phyloP scores from a whole-genome alignment of 345 rosid species.

The Bruguiera gymnorhiza region DNA sequence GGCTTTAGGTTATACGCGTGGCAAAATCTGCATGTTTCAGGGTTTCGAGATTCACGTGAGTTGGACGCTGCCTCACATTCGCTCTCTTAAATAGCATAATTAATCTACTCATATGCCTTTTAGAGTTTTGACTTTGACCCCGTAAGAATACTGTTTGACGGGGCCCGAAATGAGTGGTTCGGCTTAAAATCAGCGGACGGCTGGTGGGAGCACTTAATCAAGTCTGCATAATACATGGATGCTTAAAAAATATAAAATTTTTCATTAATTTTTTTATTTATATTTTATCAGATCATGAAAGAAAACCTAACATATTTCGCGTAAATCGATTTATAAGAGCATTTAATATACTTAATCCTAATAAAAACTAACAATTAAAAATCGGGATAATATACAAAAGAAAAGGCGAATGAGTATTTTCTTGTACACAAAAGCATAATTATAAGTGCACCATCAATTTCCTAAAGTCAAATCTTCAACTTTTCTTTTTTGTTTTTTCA shows the following conservation, averaged over 20 bases:
- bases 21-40: background rate
- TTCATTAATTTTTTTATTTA: background rate
- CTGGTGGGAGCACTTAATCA: too few species aligned
- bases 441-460: too few species aligned
- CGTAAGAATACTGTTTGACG: too few species aligned
- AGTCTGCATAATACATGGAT: background rate
- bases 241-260: background rate
- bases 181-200: too few species aligned
- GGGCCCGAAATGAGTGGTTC: too few species aligned
- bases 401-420: too few species aligned
- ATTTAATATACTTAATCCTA: background rate
- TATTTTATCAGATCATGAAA: background rate
- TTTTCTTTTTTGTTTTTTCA: too few species aligned
- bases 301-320: background rate
- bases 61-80: background rate
- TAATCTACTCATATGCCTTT: too few species aligned
- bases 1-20: background rate
- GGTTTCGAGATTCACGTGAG: background rate
- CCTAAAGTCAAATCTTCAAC: too few species aligned
- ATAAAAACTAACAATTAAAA: background rate
- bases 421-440: too few species aligned
- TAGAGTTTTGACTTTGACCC: too few species aligned
- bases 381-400: background rate
- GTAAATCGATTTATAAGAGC: background rate
- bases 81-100: background rate